phyloP scores from a whole-genome alignment of 2,329 filamentous ascomycete genomes.

The Fusarium zealandicum region DNA sequence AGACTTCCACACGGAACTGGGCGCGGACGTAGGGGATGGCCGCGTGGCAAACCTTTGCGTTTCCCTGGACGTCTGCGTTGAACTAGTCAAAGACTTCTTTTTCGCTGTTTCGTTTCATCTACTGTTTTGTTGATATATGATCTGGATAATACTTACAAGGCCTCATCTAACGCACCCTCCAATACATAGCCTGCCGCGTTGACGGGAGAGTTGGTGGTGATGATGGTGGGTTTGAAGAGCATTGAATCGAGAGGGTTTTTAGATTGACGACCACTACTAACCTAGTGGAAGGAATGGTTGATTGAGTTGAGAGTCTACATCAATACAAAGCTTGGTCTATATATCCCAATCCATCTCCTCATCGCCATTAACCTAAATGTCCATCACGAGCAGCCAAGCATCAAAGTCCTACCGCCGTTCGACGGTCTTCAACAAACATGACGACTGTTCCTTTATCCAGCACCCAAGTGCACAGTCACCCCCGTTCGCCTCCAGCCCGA shows the following conservation, averaged over 20 bases:
- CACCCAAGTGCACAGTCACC: neutral
- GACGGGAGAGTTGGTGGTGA: conserved; percentile 18
- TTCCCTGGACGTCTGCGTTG: neutral
- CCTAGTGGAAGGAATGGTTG: neutral
- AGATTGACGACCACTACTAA: neutral
- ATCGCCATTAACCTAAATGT: neutral
- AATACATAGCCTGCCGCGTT: conserved; percentile 28
- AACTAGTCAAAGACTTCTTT: too few relatives aligned
- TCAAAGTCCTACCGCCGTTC: neutral
- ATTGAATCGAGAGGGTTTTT: neutral
- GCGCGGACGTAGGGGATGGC: too few relatives aligned
- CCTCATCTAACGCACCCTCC: conserved; percentile 58
- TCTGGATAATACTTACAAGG: neutral
- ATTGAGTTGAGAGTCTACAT: neutral
- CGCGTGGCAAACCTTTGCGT: too few relatives aligned
- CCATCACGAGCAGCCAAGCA: neutral
- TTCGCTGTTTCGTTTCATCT: too few relatives aligned
- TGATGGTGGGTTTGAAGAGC: too few relatives aligned
- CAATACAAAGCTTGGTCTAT: neutral
- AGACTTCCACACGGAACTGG: too few relatives aligned
- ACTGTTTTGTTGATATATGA: too few relatives aligned
- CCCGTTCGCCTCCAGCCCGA: too few relatives aligned
- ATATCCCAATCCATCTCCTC: neutral
- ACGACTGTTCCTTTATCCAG: too few relatives aligned
- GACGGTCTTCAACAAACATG: neutral